phyloP scores from a whole-genome alignment of 441 rosid species.

The Pelargonium exstipulatum region DNA sequence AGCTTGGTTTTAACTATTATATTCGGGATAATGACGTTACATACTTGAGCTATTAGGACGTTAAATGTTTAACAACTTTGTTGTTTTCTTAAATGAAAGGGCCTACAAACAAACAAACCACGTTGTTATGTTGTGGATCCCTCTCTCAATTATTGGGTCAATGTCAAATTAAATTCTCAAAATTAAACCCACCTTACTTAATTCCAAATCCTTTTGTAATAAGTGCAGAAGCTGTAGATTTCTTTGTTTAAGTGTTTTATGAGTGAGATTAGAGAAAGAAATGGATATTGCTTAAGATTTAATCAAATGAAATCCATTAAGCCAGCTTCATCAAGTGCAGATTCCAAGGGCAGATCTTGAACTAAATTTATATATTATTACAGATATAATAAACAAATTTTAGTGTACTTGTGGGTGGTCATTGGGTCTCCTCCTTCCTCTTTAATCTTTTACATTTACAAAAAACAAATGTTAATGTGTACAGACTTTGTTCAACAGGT shows the following conservation, averaged over 20 bases:
- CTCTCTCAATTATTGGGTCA: too few species aligned
- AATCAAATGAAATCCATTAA: slow-evolving; percentile 19
- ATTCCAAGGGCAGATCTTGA: slow-evolving; percentile 42
- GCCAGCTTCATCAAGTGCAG: slow-evolving; percentile 21
- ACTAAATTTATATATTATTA: not conserved
- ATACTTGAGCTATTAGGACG: too few species aligned
- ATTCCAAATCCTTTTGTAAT: too few species aligned
- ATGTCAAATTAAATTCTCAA: too few species aligned
- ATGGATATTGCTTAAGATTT: slow-evolving; percentile 13
- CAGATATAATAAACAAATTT: not conserved
- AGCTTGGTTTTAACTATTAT: too few species aligned
- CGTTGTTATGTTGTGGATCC: too few species aligned
- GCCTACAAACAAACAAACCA: too few species aligned
- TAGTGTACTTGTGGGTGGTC: slow-evolving; percentile 3
- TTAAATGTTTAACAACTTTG: too few species aligned
- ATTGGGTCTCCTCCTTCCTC: not conserved
- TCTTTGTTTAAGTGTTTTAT: not conserved
- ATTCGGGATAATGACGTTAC: too few species aligned
- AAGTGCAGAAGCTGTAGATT: too few species aligned
- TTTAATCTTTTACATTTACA: not conserved
- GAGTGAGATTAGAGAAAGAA: slow-evolving; percentile 4
- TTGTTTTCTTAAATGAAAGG: too few species aligned
- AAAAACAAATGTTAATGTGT: slow-evolving; percentile 10
- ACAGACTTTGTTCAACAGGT: slow-evolving; percentile 20
- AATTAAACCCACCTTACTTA: too few species aligned